Base-by-base conservation (phyloP, 116 monocot species). In the Posidonia oceanica region DNA sequence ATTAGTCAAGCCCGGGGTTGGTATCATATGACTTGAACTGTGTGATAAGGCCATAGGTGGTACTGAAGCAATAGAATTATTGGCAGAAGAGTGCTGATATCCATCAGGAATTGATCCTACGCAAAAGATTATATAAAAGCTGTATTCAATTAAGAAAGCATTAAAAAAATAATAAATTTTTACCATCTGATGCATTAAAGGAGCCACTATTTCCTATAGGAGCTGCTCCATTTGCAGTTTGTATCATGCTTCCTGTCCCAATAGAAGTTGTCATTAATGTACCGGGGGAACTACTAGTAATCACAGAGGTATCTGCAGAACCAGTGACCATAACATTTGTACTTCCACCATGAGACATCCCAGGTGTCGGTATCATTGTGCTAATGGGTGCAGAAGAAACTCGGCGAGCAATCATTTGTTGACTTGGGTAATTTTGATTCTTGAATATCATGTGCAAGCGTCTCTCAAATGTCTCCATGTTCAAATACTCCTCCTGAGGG, bases 361-460 rank as follows among this genome's bases (percentile, higher is more conserved):
- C 99, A 67, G 99, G 99, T 22, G 99, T 93, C 21, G 99, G 99
- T 65, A 99, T 93, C 99, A 99, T 99, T 41, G 90, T 52, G 39
- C 64, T 64, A n/a, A 7, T 64, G 20, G 44, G 54, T 54, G 68
- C 36, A 68, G 68, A 68, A 21, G 85, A 81, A 41, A 77, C 74
- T 67, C 78, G 51, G 40, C 73, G 80, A 55, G 72, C 73, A 36
- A 75, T 69, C 1, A 69, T 36, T 39, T 66, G 60, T 58, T 82
- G 82, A 12, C 12, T 48, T 48, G 48, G 2, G 60, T 63, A 82
- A 53, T 59, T 74, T 23, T 67, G 15, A 44, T 10, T 63, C 80
- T 73, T 88, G 36, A 86, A 14, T 56, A 88, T 60, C 67, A 37
- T 57, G 14, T 79, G 77, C 66, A 91, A 61, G 41, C 79, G 82